Evolutionary conservation across 208 protist species (phyloP).

Genomic region (Acanthamoeba sp.): DNA sequence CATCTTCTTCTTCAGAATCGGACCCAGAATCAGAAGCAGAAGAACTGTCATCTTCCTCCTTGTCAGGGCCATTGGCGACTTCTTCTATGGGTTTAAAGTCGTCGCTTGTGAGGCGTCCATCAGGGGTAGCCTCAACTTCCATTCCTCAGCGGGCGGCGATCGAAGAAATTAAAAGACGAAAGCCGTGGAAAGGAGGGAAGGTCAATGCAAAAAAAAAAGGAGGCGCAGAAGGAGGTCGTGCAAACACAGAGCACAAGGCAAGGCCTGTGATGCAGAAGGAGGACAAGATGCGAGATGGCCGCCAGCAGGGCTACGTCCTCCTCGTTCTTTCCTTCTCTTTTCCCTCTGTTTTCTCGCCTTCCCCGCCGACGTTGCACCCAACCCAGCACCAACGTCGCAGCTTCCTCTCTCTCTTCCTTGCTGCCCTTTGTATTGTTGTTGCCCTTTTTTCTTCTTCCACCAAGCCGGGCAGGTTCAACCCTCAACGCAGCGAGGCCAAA

Average conservation of each 20-base stretch:
- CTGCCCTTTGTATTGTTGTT: not conserved
- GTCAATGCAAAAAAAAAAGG: no score
- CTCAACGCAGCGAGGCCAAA: not conserved
- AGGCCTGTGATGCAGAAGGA: not conserved
- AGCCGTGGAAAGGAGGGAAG: no score
- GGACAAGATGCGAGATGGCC: not conserved
- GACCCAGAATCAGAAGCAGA: not conserved
- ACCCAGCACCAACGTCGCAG: not conserved
- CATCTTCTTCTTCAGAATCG: not conserved
- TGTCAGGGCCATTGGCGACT: not conserved
- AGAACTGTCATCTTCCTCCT: not conserved
- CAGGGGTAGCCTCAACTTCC: not conserved
- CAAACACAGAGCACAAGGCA: not conserved
- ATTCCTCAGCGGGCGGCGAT: not conserved
- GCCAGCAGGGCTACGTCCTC: not conserved
- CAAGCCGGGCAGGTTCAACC: not conserved
- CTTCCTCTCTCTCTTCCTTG: not conserved
- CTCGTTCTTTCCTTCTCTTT: conserved; percentile 34
- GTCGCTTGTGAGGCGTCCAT: not conserved
- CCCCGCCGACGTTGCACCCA: no score
- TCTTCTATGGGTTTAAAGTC: not conserved
- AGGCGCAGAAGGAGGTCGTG: no score
- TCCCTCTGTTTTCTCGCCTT: not conserved
- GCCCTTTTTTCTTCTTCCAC: not conserved
- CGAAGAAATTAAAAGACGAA: no score